A percentile compares a stretch with the other conserved stretches of the same genome.
Conservation (phyloP, 140 eudicot genomes). For the Senecio squalidus region DNA sequence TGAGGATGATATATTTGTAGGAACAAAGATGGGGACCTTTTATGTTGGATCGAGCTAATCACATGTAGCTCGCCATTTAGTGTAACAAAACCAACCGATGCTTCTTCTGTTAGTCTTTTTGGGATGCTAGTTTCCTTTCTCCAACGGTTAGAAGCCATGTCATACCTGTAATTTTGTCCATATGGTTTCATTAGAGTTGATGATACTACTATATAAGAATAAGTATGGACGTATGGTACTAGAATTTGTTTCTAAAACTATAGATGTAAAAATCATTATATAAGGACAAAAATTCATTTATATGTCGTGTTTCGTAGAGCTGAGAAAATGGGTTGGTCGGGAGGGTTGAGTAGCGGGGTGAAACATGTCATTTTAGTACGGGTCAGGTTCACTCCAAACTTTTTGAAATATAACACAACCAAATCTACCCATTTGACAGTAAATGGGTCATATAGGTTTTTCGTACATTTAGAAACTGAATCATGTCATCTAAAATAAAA, state of each 20-base stretch:
- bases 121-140: constrained; percentile 73
- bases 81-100: constrained; percentile 68
- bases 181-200: background rate
- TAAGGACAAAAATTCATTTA: too few species aligned
- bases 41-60: constrained; percentile 36
- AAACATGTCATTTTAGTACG: too few species aligned
- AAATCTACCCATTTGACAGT: too few species aligned
- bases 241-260: constrained; percentile 1
- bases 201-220: background rate
- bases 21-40: constrained; percentile 55
- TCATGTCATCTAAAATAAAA: too few species aligned
- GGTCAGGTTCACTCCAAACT: too few species aligned
- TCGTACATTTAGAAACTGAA: too few species aligned
- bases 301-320: too few species aligned
- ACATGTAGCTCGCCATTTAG: constrained; percentile 68
- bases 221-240: too few species aligned
- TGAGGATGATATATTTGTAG: constrained; percentile 74
- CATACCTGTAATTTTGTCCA: constrained; percentile 48
- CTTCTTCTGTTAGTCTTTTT: constrained; percentile 45
- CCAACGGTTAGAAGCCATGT: constrained; percentile 68
- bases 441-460: too few species aligned
- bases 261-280: background rate
- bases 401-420: too few species aligned
- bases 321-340: too few species aligned
- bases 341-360: too few species aligned